phyloP scores from a whole-genome alignment of 1,139 yeast species.

The Protomyces inundatus region DNA sequence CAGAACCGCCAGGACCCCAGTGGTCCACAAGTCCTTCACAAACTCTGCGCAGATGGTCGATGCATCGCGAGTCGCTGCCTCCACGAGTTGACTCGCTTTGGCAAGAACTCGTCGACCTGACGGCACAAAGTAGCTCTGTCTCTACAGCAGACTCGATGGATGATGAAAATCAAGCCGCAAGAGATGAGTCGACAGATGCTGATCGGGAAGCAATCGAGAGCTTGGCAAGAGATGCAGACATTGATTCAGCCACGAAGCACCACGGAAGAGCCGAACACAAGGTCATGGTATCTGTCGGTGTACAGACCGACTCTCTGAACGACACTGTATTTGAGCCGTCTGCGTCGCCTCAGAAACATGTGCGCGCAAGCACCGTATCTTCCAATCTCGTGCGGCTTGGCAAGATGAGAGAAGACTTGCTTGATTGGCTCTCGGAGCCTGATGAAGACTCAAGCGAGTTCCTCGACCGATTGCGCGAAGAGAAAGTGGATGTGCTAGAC shows the following conservation, averaged over 20 bases:
- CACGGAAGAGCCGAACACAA: neutral
- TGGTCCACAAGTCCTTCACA: neutral
- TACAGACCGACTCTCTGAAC: neutral
- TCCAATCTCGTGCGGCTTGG: neutral
- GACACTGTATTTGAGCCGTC: neutral
- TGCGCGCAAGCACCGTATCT: neutral
- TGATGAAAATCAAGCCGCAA: neutral
- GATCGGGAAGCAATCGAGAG: neutral
- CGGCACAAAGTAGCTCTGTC: too few species aligned
- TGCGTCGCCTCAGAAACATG: neutral
- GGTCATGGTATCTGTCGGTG: neutral
- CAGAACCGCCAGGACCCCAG: neutral
- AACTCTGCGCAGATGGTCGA: neutral
- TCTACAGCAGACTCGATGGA: neutral
- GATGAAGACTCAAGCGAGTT: neutral
- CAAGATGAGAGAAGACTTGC: neutral
- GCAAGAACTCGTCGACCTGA: neutral
- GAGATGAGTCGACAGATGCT: too few species aligned
- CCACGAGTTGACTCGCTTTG: neutral
- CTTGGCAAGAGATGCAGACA: neutral
- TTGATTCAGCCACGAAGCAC: too few species aligned
- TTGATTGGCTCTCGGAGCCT: neutral
- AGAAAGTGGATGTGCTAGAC: too few species aligned
- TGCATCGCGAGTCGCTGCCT: neutral
- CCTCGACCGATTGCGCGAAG: too few species aligned